A percentile compares a stretch with the other conserved stretches of the same genome.
Conservation (phyloP, 768 basidiomycete genomes). For the Pisolithus microcarpus region DNA sequence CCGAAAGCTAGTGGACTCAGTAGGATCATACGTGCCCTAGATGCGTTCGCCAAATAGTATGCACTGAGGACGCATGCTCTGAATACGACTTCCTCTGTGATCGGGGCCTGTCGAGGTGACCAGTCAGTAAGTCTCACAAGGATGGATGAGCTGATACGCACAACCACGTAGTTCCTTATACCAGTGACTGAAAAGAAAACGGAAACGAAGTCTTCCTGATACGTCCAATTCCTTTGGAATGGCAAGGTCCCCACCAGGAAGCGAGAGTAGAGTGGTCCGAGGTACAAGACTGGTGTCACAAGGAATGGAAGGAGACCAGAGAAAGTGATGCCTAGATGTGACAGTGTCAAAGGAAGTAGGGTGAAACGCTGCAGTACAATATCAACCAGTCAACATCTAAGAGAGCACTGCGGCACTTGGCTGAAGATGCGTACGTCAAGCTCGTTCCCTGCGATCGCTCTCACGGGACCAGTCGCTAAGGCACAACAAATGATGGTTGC, state of each 20-base stretch:
- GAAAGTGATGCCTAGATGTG: constrained; percentile 36
- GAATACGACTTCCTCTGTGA: constrained; percentile 92
- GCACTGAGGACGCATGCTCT: constrained; percentile 74
- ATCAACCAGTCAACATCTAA: not conserved
- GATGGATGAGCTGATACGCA: constrained; percentile 18
- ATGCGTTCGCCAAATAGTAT: constrained; percentile 59
- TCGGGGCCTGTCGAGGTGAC: constrained; percentile 52
- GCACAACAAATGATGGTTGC: constrained; percentile 56
- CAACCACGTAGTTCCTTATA: constrained; percentile 60
- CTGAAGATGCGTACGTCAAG: constrained; percentile 10
- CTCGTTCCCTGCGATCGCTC: constrained; percentile 15
- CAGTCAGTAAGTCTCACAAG: not conserved
- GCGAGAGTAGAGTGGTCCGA: constrained; percentile 65
- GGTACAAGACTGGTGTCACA: constrained; percentile 65
- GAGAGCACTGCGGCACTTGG: not conserved
- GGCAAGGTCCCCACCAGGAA: constrained; percentile 46
- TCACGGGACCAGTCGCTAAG: constrained; percentile 42
- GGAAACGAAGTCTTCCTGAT: constrained; percentile 31
- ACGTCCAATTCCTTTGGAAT: constrained; percentile 45
- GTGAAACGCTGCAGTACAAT: constrained; percentile 13
- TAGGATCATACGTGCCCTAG: constrained; percentile 58
- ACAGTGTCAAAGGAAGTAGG: constrained; percentile 25
- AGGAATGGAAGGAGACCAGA: constrained; percentile 42
- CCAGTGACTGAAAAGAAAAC: constrained; percentile 50
- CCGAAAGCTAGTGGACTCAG: constrained; percentile 84